phyloP scores from a whole-genome alignment of 805 yeast species.

The Candida montana region DNA sequence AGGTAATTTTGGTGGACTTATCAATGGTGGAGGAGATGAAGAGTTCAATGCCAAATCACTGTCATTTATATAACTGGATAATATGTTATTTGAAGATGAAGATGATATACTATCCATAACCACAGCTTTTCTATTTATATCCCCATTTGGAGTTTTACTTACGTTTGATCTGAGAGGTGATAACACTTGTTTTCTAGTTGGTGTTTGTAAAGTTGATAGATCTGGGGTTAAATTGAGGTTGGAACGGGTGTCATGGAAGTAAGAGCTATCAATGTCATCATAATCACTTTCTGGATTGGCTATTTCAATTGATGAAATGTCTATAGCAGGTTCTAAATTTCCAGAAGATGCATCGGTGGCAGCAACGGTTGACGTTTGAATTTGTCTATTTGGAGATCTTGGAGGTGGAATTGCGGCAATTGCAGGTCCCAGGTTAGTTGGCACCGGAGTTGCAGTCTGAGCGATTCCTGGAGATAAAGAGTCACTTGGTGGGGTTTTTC shows the following conservation, averaged over 20 bases:
- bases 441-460: neutral
- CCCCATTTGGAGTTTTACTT: constrained; percentile 17
- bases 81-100: constrained; percentile 19
- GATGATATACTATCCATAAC: constrained; percentile 21
- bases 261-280: constrained; percentile 4
- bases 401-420: constrained; percentile 10
- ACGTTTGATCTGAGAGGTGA: constrained; percentile 18
- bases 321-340: constrained; percentile 17
- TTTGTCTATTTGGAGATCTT: constrained; percentile 22
- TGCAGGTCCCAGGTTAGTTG: neutral
- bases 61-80: constrained; percentile 19
- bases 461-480: constrained; percentile 18
- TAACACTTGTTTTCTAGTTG: constrained; percentile 4
- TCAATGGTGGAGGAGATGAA: constrained; percentile 19
- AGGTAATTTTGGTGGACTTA: constrained; percentile 15
- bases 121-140: constrained; percentile 21
- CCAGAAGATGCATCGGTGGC: neutral
- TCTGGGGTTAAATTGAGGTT: neutral
- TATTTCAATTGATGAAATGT: constrained; percentile 12
- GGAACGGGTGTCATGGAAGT: neutral
- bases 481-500: constrained; percentile 13
- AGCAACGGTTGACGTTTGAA: constrained; percentile 1
- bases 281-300: neutral
- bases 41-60: constrained; percentile 3
- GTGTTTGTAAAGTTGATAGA: constrained; percentile 1